phyloP scores from a whole-genome alignment of 1,284 basidiomycete genomes.

The Salmacisia buchloeana region DNA sequence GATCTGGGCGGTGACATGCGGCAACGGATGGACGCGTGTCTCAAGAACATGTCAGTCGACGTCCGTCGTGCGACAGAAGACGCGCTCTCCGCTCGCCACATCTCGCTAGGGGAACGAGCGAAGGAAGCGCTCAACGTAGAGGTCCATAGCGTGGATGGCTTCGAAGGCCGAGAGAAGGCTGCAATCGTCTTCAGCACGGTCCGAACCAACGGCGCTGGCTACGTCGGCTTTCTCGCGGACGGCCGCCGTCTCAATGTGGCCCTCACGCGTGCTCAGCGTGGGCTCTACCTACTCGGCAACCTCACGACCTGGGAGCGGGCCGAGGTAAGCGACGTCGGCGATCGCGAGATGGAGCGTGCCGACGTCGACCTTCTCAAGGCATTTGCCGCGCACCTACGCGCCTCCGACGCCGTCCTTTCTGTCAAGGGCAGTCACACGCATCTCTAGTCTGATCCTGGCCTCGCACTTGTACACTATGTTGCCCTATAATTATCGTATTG shows the following conservation, averaged over 20 bases:
- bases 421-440: too few relatives aligned
- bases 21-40: background rate
- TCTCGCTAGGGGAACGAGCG: too few relatives aligned
- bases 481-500: too few relatives aligned
- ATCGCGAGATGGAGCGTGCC: background rate
- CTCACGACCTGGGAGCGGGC: slow-evolving; percentile 61
- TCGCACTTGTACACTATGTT: too few relatives aligned
- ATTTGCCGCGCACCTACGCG: background rate
- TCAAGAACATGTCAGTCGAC: background rate
- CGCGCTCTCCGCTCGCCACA: slow-evolving; percentile 13
- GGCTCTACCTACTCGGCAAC: slow-evolving; percentile 82
- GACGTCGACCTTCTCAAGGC: background rate
- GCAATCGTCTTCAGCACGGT: slow-evolving; percentile 90
- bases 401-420: too few relatives aligned
- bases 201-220: slow-evolving; percentile 61
- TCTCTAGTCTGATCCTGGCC: too few relatives aligned
- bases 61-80: too few relatives aligned
- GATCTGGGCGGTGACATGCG: background rate
- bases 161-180: slow-evolving; percentile 93
- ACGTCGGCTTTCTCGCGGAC: slow-evolving; percentile 86
- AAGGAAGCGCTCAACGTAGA: slow-evolving; percentile 60
- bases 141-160: slow-evolving; percentile 86
- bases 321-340: slow-evolving; percentile 52
- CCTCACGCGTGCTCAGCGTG: slow-evolving; percentile 83
- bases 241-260: slow-evolving; percentile 95